Percentiles rank a stretch among this genome's conserved stretches.
phyloP scores from a whole-genome alignment of 73 alveolate species.

The Paraurostyla sp. region DNA sequence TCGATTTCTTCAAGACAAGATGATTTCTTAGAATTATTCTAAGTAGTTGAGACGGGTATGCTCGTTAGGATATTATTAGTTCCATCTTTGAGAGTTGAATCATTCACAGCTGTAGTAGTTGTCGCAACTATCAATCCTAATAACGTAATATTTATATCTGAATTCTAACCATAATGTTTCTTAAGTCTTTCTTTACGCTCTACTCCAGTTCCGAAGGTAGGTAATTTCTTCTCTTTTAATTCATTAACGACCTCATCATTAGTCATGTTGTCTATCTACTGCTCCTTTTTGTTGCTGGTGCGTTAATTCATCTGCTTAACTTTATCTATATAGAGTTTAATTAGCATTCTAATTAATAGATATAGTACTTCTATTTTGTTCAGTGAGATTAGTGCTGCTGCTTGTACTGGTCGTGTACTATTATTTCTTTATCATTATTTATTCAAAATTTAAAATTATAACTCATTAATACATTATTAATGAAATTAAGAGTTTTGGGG shows the following conservation, averaged over 20 bases:
- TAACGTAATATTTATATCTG: background rate
- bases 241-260: constrained; percentile 60
- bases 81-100: constrained; percentile 34
- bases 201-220: constrained; percentile 70
- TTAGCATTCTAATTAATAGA: background rate
- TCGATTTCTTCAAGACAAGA: constrained; percentile 84
- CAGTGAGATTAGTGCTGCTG: constrained; percentile 22
- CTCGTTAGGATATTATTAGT: background rate
- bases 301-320: constrained; percentile 26
- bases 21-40: constrained; percentile 60
- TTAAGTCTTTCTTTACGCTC: constrained; percentile 73
- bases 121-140: background rate
- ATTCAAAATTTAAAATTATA: constrained; percentile 38
- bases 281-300: constrained; percentile 19
- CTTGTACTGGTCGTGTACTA: constrained; percentile 57
- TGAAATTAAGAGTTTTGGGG: constrained; percentile 12
- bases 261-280: constrained; percentile 14
- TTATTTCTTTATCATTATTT: constrained; percentile 37
- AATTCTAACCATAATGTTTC: constrained; percentile 55
- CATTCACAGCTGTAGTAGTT: background rate
- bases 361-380: constrained; percentile 28
- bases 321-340: constrained; percentile 8
- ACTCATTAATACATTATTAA: background rate
- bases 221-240: constrained; percentile 56
- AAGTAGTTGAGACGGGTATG: too few relatives aligned